phyloP scores from a whole-genome alignment of 2,329 filamentous ascomycete genomes.

The Thermothelomyces thermophilus region DNA sequence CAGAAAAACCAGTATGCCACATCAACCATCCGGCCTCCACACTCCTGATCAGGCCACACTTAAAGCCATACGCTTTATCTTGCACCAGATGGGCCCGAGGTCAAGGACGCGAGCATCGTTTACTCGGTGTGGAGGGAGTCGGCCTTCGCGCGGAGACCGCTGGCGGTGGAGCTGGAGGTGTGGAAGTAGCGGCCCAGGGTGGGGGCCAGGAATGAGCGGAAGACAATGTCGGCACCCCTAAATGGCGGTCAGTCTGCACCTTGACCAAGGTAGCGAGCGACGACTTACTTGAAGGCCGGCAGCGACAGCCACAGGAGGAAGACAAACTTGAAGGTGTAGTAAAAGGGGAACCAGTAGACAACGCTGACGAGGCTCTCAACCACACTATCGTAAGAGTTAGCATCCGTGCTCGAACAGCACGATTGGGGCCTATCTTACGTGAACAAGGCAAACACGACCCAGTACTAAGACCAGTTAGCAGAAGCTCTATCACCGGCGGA shows the following conservation, averaged over 20 bases:
- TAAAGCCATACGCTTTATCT: slow-evolving; percentile 23
- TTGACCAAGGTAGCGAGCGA: background rate
- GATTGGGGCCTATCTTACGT: slow-evolving; percentile 42
- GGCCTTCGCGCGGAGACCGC: slow-evolving; percentile 83
- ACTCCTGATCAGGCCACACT: slow-evolving; percentile 8
- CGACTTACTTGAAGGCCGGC: slow-evolving; percentile 81
- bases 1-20: slow-evolving; percentile 15
- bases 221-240: slow-evolving; percentile 92
- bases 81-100: slow-evolving; percentile 8
- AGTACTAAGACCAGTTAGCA: slow-evolving; percentile 57
- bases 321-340: slow-evolving; percentile 99
- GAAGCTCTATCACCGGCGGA: slow-evolving; percentile 1
- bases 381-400: slow-evolving; percentile 42
- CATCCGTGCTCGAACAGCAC: background rate
- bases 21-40: slow-evolving; percentile 5
- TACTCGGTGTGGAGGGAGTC: slow-evolving; percentile 69
- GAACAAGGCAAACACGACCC: slow-evolving; percentile 79
- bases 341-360: slow-evolving; percentile 96
- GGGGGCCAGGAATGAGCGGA: slow-evolving; percentile 91
- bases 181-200: slow-evolving; percentile 90
- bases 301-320: slow-evolving; percentile 97
- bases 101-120: slow-evolving; percentile 20
- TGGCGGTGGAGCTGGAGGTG: slow-evolving; percentile 62
- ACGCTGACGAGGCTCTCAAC: slow-evolving; percentile 76
- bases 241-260: slow-evolving; percentile 21